Evolutionary conservation across 1,139 yeast species (phyloP).

Genomic region (Candida buenavistaensis): DNA sequence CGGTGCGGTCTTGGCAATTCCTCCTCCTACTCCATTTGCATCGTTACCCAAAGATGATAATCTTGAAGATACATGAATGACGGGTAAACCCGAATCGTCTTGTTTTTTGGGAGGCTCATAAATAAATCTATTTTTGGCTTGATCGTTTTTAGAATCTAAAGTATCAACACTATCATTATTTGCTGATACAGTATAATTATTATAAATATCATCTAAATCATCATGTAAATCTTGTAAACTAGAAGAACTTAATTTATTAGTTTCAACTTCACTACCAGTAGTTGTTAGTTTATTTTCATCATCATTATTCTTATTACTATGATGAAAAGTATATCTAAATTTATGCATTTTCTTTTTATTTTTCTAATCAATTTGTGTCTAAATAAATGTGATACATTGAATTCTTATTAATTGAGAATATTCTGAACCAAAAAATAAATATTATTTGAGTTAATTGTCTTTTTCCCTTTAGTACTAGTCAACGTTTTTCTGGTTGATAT

Average conservation of each 20-base stretch:
- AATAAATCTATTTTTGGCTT: conserved; percentile 7
- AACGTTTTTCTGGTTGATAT: no score
- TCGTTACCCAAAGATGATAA: conserved; percentile 27
- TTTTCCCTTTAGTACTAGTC: no score
- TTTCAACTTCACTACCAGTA: background rate
- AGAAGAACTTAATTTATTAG: conserved; percentile 8
- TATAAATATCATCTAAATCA: conserved; percentile 38
- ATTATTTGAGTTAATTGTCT: no score
- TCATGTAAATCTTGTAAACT: conserved; percentile 27
- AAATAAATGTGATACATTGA: no score
- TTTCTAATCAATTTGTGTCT: no score
- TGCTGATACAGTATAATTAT: conserved; percentile 21
- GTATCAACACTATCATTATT: conserved; percentile 28
- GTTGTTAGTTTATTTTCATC: background rate
- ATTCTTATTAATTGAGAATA: no score
- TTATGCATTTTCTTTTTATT: conserved; percentile 1
- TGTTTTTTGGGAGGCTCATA: conserved; percentile 11
- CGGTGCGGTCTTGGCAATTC: conserved; percentile 27
- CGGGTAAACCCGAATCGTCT: conserved; percentile 9
- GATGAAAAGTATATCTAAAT: conserved; percentile 4
- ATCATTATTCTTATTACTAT: conserved; percentile 1
- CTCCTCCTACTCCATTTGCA: conserved; percentile 12
- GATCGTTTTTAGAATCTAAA: conserved; percentile 25
- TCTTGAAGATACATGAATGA: conserved; percentile 31
- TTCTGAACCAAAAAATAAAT: no score